Evolutionary conservation across 2,329 filamentous ascomycete species (phyloP).

Genomic region (Colletotrichum sp.): DNA sequence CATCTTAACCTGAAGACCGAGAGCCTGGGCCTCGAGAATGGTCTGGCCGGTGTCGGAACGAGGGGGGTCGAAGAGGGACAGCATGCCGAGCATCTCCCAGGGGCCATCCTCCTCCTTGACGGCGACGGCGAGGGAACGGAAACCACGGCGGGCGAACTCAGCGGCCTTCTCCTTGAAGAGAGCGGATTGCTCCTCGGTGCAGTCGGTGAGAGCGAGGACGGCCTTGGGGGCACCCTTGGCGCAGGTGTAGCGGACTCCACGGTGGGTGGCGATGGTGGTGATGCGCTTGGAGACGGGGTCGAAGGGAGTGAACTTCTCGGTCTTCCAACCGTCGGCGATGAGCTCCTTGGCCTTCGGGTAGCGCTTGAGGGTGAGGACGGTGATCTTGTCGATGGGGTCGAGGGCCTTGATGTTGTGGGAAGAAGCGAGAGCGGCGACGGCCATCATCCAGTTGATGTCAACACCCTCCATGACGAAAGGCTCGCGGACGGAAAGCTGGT

Average conservation of each 20-base stretch:
- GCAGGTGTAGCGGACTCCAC: conserved; percentile 73
- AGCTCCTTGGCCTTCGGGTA: conserved; percentile 82
- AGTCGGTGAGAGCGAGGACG: conserved; percentile 72
- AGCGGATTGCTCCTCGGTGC: conserved; percentile 66
- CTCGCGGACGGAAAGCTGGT: conserved; percentile 78
- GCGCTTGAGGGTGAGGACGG: conserved; percentile 75
- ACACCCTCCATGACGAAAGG: conserved; percentile 78
- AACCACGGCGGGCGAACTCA: conserved; percentile 80
- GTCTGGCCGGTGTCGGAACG: conserved; percentile 81
- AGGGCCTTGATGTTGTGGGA: conserved; percentile 82
- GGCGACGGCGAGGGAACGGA: conserved; percentile 80
- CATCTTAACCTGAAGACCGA: conserved; percentile 82
- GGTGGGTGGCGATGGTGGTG: conserved; percentile 71
- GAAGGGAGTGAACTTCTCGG: conserved; percentile 79
- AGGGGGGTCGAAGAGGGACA: conserved; percentile 82
- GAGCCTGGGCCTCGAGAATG: conserved; percentile 76
- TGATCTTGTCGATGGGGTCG: conserved; percentile 82
- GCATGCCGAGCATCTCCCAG: conserved; percentile 77
- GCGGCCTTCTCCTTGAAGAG: conserved; percentile 76
- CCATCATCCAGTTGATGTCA: conserved; percentile 87
- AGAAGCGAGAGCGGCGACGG: conserved; percentile 76
- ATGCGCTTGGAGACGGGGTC: conserved; percentile 84
- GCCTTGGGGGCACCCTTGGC: conserved; percentile 82
- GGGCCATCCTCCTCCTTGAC: conserved; percentile 78
- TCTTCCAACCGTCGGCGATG: conserved; percentile 75